Conservation (phyloP, 2,329 filamentous ascomycete species). For the Ceratocystis colombiana region DNA sequence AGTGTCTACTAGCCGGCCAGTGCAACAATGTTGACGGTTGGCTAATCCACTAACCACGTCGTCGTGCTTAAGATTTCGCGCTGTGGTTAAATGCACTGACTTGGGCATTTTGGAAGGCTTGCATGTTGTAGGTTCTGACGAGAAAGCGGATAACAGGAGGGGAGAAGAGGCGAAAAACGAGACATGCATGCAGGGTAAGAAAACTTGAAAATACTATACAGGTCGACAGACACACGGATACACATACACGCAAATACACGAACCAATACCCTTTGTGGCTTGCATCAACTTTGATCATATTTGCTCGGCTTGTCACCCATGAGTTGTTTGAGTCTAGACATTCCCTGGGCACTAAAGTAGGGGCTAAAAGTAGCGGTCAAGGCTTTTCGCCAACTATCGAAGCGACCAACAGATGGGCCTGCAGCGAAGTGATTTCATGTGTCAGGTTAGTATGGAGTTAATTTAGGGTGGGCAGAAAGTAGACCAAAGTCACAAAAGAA, state of each 20-base stretch:
- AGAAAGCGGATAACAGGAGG: neutral
- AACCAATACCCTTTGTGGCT: neutral
- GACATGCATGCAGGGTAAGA: neutral
- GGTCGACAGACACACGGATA: neutral
- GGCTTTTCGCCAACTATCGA: neutral
- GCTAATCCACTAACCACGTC: constrained; percentile 2
- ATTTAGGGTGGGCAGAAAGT: neutral
- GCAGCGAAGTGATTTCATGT: neutral
- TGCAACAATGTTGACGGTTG: constrained; percentile 8
- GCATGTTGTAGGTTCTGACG: neutral
- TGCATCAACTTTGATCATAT: constrained; percentile 1
- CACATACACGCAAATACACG: neutral
- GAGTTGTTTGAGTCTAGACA: neutral
- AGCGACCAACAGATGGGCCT: neutral
- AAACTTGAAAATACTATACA: neutral
- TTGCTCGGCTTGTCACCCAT: neutral
- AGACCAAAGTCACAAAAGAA: neutral
- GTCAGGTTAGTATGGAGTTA: neutral
- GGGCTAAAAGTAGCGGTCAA: constrained; percentile 12
- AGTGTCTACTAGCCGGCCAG: neutral
- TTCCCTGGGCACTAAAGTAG: neutral
- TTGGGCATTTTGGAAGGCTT: neutral
- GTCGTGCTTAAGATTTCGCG: neutral
- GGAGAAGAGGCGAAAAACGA: neutral
- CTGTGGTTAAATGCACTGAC: constrained; percentile 3